These are phyloP conservation scores for Termitomyces titanicus DNA, from an alignment of 768 basidiomycete species.

Conservation along the genomic window DNA sequence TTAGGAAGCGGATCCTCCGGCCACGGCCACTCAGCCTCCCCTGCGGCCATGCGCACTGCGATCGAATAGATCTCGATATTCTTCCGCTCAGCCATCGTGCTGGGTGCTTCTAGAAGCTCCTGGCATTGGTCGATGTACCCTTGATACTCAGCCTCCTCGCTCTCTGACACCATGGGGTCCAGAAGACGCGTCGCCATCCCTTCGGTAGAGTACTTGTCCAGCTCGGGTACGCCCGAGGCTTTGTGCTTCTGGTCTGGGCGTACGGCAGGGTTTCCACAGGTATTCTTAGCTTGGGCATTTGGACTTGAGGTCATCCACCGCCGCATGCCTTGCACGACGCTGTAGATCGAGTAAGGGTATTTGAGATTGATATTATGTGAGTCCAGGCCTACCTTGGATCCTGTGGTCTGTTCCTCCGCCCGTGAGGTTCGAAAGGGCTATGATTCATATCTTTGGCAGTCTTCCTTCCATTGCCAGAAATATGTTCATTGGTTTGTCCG, in stretches of 20 bases:
- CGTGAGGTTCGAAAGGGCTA: constrained; percentile 73
- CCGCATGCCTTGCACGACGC: constrained; percentile 75
- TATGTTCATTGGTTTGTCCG: background rate
- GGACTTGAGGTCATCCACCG: constrained; percentile 69
- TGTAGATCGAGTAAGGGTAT: constrained; percentile 18
- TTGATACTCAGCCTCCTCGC: constrained; percentile 71
- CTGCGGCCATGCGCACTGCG: constrained; percentile 44
- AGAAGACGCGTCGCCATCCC: constrained; percentile 54
- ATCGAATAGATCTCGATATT: constrained; percentile 54
- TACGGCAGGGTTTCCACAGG: constrained; percentile 30
- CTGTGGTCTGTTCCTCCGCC: constrained; percentile 31
- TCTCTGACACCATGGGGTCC: constrained; percentile 57
- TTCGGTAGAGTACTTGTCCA: constrained; percentile 52
- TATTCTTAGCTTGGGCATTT: constrained; percentile 36
- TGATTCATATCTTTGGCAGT: constrained; percentile 61
- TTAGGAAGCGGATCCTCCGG: constrained; percentile 38
- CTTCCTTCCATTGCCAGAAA: constrained; percentile 43
- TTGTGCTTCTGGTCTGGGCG: constrained; percentile 33
- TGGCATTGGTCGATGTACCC: constrained; percentile 78
- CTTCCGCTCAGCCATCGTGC: constrained; percentile 49
- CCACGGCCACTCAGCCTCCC: constrained; percentile 36
- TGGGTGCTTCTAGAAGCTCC: constrained; percentile 56
- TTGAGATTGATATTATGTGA: background rate
- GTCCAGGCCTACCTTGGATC: constrained; percentile 29
- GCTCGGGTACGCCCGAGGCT: constrained; percentile 23